Base-by-base conservation (phyloP, 129 eudicot species). In the sunflower (Helianthus annuus) region DNA sequence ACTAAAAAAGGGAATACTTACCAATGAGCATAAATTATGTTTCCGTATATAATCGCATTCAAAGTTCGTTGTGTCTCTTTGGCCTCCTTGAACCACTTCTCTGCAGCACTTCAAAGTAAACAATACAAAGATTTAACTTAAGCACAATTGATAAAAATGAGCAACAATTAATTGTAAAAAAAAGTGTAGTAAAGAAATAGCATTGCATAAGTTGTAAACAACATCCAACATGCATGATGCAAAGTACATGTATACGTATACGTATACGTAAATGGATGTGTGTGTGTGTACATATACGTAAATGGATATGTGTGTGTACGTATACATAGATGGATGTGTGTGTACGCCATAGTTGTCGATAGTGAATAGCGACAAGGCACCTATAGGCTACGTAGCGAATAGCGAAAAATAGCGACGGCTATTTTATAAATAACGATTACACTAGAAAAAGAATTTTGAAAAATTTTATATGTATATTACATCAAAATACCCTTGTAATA, bases 21-120 rank as follows among this genome's bases (percentile, higher is more conserved):
- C 95, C 96, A 90, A 75, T 90, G 76, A 63, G 96, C 98, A 79
- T 94, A 94, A 15, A 94, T 90, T 71, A 94, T 85, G 82, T 83
- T 94, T 64, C 97, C 98, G 27, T 90, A 94, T 75, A 94, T 87
- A 65, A 85, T 81, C 55, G 91, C 89, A 71, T 94, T 90, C 74
- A 94, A 42, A 40, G 84, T 73, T 78, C 79, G 42, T 64, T 73
- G 87, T 13, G 81, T 82, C 73, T 94, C 89, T 83, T 94, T 94
- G 53, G 98, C 97, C 87, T 85, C 93, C 83, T 78, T 79, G 78
- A 94, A 94, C 97, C 97, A 94, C 76, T 45, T 66, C 72, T 90
- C 98, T 65, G 98, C 97, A 87, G 96, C 96, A 75, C 98, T 92
- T 76, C 72, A 40, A 48, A 81, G 58, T 45, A 76, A 66, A 72